Base-by-base conservation (phyloP, 1,284 basidiomycete genomes). In the Sutorius eximius region DNA sequence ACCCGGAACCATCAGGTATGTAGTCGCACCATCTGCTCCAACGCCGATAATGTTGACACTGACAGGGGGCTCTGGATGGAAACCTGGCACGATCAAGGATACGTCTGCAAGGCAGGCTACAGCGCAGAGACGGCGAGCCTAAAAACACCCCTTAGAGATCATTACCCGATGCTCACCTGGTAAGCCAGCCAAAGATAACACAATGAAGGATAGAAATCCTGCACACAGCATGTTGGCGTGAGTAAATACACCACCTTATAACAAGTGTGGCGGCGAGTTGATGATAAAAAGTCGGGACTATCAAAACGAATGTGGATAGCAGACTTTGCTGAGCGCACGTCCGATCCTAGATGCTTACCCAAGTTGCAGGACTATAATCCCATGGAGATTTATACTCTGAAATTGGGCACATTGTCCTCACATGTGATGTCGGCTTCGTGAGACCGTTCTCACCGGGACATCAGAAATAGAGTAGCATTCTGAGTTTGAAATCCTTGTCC, bases 21-120 rank as follows among this genome's bases (percentile, higher is more conserved):
- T 78, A n/a, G 78, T 79, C 37, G 67, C 66, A 13, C 77, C 75
- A 47, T 75, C 64, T 15, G 63, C 49, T 8, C 73, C 77, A 13
- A 74, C 72, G 12, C 76, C 77, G 20, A 77, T 42, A 24, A 71
- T 60, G 48, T 72, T 65, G 37, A 73, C 77, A 46, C 74, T 75
- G 32, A 79, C 53, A 5, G 75, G 22, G 22, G 75, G 73, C 60
- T 78, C 75, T 10, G 73, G 69, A 54, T 80, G 75, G 48, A 78
- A 77, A 30, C 22, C 22, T 24, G 22, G 22, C 22, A 24, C 22
- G 22, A 24, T 24, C 22, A 24, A 24, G 22, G 22, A 24, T 24
- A 24, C 22, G 5, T 24, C 22, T 2, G 22, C 22, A 24, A 24
- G 22, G 5, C 22, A 24, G 22, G 22, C 22, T 24, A 24, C 22